Base-by-base conservation (phyloP, 2,329 filamentous ascomycete genomes). In the Aspergillus amoenus region DNA sequence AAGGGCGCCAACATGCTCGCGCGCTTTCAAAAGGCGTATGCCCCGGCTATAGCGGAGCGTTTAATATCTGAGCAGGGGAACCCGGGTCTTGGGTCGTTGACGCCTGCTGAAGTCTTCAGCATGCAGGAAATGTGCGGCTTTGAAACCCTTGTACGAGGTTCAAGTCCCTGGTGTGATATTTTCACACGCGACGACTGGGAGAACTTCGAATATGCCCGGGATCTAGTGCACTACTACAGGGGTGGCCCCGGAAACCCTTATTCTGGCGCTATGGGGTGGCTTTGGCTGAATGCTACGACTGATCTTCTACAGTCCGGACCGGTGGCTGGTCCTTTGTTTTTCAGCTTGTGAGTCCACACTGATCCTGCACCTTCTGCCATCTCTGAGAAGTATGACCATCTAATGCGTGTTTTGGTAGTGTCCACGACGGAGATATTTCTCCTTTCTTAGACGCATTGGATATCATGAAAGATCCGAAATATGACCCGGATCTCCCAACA, bases 121-220 rank as follows among this genome's bases (percentile, higher is more conserved):
- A 85, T 86, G 83, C 83, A 85, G 66, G 82, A 85, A 62, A 79
- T 85, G 73, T 86, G 83, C 65, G 83, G 81, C 1, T 86, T 85
- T 61, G 84, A 86, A 67, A 82, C 75, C 0, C 77, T 81, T 2
- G 79, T 79, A 0, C 76, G 79, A 56, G 84, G 83, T 6, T 72
- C 68, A 21, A 84, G 81, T 66, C 75, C 76, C 5, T 86, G 83
- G 83, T 86, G 83, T 61, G 69, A 80, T 54, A 74, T 84, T 8
- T 86, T 86, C 66, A 81, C 78, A 0, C 71, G 73, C 32, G 69
- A 79, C 1, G 83, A 85, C 46, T 84, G 82, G 76, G 67, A 78
- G 12, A 68, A 76, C 49, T 85, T 85, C 59, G 83, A 84, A 62
- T 86, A 86, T 63, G 84, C 82, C 2, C 76, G 83, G 30, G 83